phyloP scores from a whole-genome alignment of 768 basidiomycete species.

The Asterophora lycoperdoides region DNA sequence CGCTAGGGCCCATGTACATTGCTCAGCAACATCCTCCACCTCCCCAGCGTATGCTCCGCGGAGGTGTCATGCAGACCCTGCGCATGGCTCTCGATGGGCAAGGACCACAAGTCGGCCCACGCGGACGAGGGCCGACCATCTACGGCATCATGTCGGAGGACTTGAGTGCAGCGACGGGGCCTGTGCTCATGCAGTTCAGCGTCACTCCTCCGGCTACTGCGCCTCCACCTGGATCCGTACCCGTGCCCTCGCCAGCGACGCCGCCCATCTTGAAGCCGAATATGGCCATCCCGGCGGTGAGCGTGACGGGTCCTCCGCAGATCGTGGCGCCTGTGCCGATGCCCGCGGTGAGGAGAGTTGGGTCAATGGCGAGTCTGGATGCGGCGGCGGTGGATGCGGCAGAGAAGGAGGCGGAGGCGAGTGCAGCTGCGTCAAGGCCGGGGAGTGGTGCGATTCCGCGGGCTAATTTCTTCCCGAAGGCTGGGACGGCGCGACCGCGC shows the following conservation, averaged over 20 bases:
- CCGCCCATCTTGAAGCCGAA: background rate
- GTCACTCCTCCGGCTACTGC: slow-evolving; percentile 35
- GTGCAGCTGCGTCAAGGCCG: background rate
- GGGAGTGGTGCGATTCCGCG: slow-evolving; percentile 39
- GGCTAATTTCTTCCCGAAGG: slow-evolving; percentile 62
- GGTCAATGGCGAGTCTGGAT: slow-evolving; percentile 8
- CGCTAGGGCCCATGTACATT: slow-evolving; percentile 61
- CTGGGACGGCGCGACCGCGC: slow-evolving; percentile 51
- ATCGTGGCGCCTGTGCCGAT: slow-evolving; percentile 1
- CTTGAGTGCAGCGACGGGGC: slow-evolving; percentile 42
- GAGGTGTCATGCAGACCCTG: slow-evolving; percentile 22
- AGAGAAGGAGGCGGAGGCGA: slow-evolving; percentile 2
- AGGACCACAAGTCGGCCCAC: background rate
- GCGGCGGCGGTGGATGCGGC: background rate
- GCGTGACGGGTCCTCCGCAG: background rate
- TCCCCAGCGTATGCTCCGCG: slow-evolving; percentile 5
- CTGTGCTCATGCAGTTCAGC: slow-evolving; percentile 60
- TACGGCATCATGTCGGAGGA: slow-evolving; percentile 57
- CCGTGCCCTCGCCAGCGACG: slow-evolving; percentile 6
- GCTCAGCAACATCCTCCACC: slow-evolving; percentile 15
- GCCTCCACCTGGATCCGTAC: slow-evolving; percentile 9
- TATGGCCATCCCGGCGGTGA: background rate
- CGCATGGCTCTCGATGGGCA: slow-evolving; percentile 24
- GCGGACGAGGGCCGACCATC: slow-evolving; percentile 44
- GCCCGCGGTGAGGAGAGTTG: slow-evolving; percentile 5